Evolutionary conservation across 2,329 filamentous ascomycete species (phyloP).

Genomic region (Microcyclospora pomicola): DNA sequence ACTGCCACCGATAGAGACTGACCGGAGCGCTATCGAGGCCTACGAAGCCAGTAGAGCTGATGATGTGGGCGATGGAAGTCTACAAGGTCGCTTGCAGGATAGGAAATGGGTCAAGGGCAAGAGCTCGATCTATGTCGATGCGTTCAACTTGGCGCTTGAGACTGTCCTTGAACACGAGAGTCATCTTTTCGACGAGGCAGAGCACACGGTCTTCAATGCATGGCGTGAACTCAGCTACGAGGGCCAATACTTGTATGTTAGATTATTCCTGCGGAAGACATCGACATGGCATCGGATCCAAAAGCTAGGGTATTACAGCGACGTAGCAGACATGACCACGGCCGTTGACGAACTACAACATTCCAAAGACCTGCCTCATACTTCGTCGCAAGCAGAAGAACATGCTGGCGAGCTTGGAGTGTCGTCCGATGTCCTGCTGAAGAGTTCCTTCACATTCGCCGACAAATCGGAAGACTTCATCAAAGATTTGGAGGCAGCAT

Average conservation of each 20-base stretch:
- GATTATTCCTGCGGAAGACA: conserved; percentile 83
- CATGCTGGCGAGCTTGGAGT: conserved; percentile 37
- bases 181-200: conserved; percentile 71
- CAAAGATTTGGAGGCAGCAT: conserved; percentile 67
- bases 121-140: conserved; percentile 92
- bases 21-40: conserved; percentile 60
- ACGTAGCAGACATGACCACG: conserved; percentile 59
- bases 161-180: conserved; percentile 81
- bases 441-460: conserved; percentile 57
- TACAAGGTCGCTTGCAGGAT: conserved; percentile 39
- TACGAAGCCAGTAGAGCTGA: conserved; percentile 55
- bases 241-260: conserved; percentile 86
- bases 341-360: conserved; percentile 54
- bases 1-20: conserved; percentile 52
- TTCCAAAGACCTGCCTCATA: conserved; percentile 40
- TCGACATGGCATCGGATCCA: conserved; percentile 78
- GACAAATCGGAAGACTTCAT: conserved; percentile 64
- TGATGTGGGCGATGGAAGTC: conserved; percentile 28
- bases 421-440: conserved; percentile 37
- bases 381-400: conserved; percentile 22
- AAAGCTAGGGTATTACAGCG: conserved; percentile 64
- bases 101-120: conserved; percentile 58
- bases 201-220: conserved; percentile 59
- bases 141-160: conserved; percentile 83
- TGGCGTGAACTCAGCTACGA: conserved; percentile 70